Conservation (phyloP, 768 basidiomycete genomes). For the Cystobasidium tubakii region DNA sequence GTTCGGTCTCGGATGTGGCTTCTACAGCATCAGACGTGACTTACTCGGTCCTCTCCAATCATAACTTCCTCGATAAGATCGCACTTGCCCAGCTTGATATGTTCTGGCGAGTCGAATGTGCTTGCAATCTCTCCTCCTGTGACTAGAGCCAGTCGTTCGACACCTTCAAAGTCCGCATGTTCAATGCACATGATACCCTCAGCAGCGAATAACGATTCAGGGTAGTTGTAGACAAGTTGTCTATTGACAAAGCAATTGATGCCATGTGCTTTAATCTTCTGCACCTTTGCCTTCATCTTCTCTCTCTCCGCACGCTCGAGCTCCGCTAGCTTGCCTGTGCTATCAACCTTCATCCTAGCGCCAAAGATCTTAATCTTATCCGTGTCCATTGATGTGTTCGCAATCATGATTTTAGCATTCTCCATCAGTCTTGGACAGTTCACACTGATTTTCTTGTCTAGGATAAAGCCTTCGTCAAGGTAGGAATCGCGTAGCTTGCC, state of each 20-base stretch:
- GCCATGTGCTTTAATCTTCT: constrained; percentile 84
- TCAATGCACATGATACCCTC: constrained; percentile 93
- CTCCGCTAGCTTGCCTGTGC: constrained; percentile 94
- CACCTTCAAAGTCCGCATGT: constrained; percentile 98
- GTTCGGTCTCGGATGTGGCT: neutral
- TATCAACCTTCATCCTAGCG: constrained; percentile 88
- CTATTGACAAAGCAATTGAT: constrained; percentile 97
- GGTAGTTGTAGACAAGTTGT: constrained; percentile 98
- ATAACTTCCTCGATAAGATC: constrained; percentile 97
- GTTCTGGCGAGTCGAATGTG: constrained; percentile 86
- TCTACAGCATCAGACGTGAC: constrained; percentile 36
- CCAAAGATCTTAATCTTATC: constrained; percentile 99
- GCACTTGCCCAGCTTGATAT: constrained; percentile 85
- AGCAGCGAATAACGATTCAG: constrained; percentile 89
- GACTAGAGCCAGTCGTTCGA: constrained; percentile 88
- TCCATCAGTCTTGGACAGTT: constrained; percentile 93
- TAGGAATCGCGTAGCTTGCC: constrained; percentile 97
- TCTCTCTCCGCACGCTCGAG: constrained; percentile 96
- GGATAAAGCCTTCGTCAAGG: constrained; percentile 96
- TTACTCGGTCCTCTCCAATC: constrained; percentile 97
- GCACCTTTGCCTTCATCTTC: constrained; percentile 98
- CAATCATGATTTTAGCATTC: constrained; percentile 90
- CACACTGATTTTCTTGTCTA: constrained; percentile 88
- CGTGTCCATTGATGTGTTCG: constrained; percentile 99
- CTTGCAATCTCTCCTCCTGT: constrained; percentile 96